Conservation (phyloP, 2,329 filamentous ascomycete genomes). For the Neoarthrinium moseri region DNA sequence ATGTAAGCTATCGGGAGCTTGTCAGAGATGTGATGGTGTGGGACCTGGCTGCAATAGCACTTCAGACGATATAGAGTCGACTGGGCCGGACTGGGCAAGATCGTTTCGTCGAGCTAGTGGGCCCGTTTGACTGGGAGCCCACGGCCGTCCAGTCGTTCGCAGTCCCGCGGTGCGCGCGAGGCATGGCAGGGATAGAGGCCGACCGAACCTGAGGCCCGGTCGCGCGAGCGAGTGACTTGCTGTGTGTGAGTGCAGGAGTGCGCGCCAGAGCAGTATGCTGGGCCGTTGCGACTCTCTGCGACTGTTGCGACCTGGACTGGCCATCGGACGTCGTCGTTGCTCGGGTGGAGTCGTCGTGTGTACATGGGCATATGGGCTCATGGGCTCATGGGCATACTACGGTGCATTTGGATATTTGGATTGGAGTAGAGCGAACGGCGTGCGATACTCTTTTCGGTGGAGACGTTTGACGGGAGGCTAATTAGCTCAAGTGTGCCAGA, state of each 20-base stretch:
- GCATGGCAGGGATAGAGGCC: too few relatives aligned
- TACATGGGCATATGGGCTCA: too few relatives aligned
- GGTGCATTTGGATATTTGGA: too few relatives aligned
- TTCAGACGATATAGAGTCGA: constrained; percentile 9
- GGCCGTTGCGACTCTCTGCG: too few relatives aligned
- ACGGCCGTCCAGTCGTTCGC: neutral
- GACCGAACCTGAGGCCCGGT: too few relatives aligned
- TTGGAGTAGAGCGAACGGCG: too few relatives aligned
- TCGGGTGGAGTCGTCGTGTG: neutral
- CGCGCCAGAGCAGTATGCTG: too few relatives aligned
- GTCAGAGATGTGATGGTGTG: constrained; percentile 13
- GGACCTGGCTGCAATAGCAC: constrained; percentile 6
- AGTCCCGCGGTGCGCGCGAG: neutral
- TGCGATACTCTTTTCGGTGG: neutral
- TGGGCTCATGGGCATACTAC: too few relatives aligned
- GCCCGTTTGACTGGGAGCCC: neutral
- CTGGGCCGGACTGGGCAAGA: constrained; percentile 10
- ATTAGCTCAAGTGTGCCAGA: neutral
- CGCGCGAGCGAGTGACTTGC: too few relatives aligned
- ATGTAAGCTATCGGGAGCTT: constrained; percentile 6
- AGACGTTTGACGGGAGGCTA: neutral
- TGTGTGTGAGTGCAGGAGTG: too few relatives aligned
- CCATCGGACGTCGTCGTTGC: neutral
- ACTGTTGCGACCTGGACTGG: neutral
- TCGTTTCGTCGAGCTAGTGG: neutral